Evolutionary conservation across 352 stramenopile genomes (phyloP).

Genomic region (Salisapilia sapeloensis): DNA sequence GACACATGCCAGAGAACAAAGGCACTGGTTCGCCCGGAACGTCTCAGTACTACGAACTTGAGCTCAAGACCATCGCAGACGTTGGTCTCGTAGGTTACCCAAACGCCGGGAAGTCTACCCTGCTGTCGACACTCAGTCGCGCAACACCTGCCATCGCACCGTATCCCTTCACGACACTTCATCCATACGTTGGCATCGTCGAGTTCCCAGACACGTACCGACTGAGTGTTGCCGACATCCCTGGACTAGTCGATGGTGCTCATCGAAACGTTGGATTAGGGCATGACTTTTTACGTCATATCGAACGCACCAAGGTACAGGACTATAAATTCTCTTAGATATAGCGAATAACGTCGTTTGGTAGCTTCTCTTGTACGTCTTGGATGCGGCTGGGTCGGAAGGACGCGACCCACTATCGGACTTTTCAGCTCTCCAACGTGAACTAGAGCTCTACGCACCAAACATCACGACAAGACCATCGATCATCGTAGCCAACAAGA

Average conservation of each 20-base stretch:
- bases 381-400: conserved; percentile 66
- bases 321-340: too few species aligned
- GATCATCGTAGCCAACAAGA: conserved; percentile 82
- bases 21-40: conserved; percentile 80
- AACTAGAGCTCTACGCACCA: conserved; percentile 76
- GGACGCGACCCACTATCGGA: conserved; percentile 60
- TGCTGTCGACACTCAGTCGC: conserved; percentile 87
- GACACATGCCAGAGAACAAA: conserved; percentile 74
- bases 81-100: conserved; percentile 97
- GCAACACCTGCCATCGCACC: conserved; percentile 90
- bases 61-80: conserved; percentile 97
- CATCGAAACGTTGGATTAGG: conserved; percentile 95
- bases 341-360: not conserved
- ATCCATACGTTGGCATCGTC: conserved; percentile 91
- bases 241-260: conserved; percentile 82
- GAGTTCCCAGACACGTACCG: conserved; percentile 90
- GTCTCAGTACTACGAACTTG: conserved; percentile 91
- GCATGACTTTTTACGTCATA: conserved; percentile 96
- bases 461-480: conserved; percentile 74
- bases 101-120: conserved; percentile 96
- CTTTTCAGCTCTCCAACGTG: conserved; percentile 60
- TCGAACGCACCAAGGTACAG: conserved; percentile 92
- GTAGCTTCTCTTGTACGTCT: conserved; percentile 76
- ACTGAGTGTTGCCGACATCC: conserved; percentile 82
- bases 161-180: conserved; percentile 97